Evolutionary conservation across 2,329 filamentous ascomycete genomes (phyloP).

Genomic region (Colletotrichum costaricense): DNA sequence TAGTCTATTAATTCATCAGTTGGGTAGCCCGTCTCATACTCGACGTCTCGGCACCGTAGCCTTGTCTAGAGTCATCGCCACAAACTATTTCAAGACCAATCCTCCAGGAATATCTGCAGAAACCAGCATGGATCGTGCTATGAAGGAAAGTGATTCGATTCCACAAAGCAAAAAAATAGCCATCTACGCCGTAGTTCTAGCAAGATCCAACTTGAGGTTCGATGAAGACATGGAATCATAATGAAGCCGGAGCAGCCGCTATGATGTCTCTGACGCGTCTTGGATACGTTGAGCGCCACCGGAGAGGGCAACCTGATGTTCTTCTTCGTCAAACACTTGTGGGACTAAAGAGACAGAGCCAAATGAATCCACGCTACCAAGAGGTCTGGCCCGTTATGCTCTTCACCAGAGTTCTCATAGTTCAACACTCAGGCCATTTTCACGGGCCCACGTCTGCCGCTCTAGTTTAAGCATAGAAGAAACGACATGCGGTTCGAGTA

Average conservation of each 20-base stretch:
- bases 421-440: neutral
- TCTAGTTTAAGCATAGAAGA: neutral
- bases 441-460: neutral
- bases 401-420: neutral
- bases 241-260: no score
- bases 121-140: no score
- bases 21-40: no score
- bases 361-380: neutral
- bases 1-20: no score
- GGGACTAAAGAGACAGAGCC: neutral
- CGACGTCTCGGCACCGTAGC: no score
- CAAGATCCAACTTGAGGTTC: no score
- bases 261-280: neutral
- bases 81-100: no score
- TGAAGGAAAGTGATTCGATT: neutral
- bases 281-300: neutral
- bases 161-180: neutral
- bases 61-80: no score
- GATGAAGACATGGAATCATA: no score
- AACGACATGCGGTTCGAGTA: neutral
- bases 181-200: neutral
- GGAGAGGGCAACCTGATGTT: neutral
- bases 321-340: neutral
- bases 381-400: neutral
- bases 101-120: no score